phyloP scores from a whole-genome alignment of 441 rosid species.

The Pelargonium citronellum region DNA sequence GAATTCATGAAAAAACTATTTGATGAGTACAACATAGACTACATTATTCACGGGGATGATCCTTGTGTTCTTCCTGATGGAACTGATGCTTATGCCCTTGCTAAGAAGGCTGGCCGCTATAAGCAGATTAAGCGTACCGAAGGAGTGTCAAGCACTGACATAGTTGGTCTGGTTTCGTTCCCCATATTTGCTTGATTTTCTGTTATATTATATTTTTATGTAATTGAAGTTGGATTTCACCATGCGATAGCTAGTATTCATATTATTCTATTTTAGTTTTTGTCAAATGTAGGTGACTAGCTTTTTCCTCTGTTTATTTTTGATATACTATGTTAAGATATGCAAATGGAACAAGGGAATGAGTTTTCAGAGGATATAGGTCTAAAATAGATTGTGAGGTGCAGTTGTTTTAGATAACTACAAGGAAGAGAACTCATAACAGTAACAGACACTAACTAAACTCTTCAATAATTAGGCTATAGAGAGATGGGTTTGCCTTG shows the following conservation, averaged over 20 bases:
- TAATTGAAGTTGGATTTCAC: not conserved
- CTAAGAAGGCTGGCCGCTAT: constrained; percentile 88
- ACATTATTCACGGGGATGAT: constrained; percentile 93
- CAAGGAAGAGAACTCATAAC: not conserved
- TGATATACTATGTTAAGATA: not conserved
- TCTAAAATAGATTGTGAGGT: not conserved
- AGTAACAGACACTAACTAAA: not conserved
- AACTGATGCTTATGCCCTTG: constrained; percentile 87
- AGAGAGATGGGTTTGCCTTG: not conserved
- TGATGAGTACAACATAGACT: constrained; percentile 79
- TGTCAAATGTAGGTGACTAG: not conserved
- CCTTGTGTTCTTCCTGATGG: constrained; percentile 98
- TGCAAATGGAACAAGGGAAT: too few relatives aligned
- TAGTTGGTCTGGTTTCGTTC: constrained; percentile 60
- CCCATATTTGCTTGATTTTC: constrained; percentile 5
- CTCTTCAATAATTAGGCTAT: not conserved
- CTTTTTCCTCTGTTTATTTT: not conserved
- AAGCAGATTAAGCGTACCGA: constrained; percentile 98
- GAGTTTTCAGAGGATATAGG: not conserved
- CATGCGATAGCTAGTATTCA: not conserved
- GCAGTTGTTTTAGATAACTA: not conserved
- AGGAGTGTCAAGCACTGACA: constrained; percentile 99
- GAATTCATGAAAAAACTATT: constrained; percentile 80
- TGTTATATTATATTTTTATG: not conserved
- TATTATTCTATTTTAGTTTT: not conserved